Base-by-base conservation (phyloP, 179 eudicot genomes). In the Gypsophila paniculata region DNA sequence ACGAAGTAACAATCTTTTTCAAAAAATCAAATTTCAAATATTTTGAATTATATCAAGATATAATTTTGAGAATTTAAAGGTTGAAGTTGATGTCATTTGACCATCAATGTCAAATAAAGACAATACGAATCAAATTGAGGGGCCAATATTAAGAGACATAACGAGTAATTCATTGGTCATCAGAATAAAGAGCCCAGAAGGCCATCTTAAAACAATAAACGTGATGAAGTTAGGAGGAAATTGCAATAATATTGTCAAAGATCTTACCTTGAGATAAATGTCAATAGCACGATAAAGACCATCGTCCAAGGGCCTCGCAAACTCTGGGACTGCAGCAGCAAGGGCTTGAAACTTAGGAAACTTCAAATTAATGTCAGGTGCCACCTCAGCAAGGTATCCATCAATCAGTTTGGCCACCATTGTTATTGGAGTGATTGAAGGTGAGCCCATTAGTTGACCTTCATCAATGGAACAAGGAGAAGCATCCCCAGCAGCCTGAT, bases 401-500 rank as follows among this genome's bases (percentile, higher is more conserved):
- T 84, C 87, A 54, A 84, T 77, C 70, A 84, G 54, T 69, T 79
- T 84, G 12, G 83, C 85, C n/a, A 84, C 87, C 85, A 82, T 91
- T 59, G 97, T 89, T 68, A 93, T 82, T 8, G 97, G 96, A 18
- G 91, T 91, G 68, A 91, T 71, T 53, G 91, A 86, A 42, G 93
- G 96, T 1, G 96, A 91, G 8, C 87, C 94, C 74, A 89, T 87
- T 71, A 88, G 73, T 39, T 80, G 90, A 22, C 80, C 91, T 48
- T 88, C 96, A 66, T 86, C 90, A 7, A 84, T 76, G 18, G 90
- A 91, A 81, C 90, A 82, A 10, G 97, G 96, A 44, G 97, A 91
- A 69, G 78, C 88, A 61, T 85, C 88, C 52, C 90, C 96, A 2
- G 80, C 77, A 46, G 71, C 86, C 77, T 82, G 91, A 83, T 93